Percentiles rank a stretch among this genome's conserved stretches.
These are phyloP conservation scores for Laburnicola sp. DNA, from an alignment of 2,329 filamentous ascomycete species.

Conservation along the genomic window DNA sequence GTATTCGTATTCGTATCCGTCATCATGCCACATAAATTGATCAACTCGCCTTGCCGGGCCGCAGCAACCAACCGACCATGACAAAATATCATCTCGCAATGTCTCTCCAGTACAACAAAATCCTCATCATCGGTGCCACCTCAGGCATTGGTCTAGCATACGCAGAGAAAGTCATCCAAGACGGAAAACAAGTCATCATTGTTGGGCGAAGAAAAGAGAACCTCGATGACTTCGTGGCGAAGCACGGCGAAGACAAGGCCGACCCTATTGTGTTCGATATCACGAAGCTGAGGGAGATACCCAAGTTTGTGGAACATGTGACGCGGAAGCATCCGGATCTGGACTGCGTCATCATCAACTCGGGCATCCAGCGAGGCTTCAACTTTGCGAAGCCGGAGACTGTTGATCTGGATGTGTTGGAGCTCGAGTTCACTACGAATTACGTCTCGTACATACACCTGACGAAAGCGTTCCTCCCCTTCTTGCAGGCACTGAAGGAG, in stretches of 20 bases:
- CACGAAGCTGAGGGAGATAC: constrained; percentile 53
- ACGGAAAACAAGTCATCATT: constrained; percentile 53
- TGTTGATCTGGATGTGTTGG: constrained; percentile 50
- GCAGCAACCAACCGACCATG: no score
- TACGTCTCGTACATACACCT: constrained; percentile 55
- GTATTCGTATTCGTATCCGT: no score
- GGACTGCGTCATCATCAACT: constrained; percentile 58
- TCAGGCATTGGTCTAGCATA: constrained; percentile 57
- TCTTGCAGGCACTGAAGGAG: constrained; percentile 51
- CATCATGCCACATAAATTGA: background rate
- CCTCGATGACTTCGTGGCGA: constrained; percentile 52
- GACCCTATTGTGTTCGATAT: constrained; percentile 55
- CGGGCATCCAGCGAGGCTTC: constrained; percentile 56
- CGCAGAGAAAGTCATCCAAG: constrained; percentile 53
- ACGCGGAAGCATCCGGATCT: constrained; percentile 54
- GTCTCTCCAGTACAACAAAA: constrained; percentile 56
- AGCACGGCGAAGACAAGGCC: constrained; percentile 53
- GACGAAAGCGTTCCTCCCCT: constrained; percentile 55
- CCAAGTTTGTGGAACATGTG: constrained; percentile 49
- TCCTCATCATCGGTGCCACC: constrained; percentile 59
- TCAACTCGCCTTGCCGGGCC: no score
- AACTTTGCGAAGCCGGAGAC: constrained; percentile 55
- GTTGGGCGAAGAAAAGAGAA: constrained; percentile 57
- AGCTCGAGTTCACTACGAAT: constrained; percentile 55
- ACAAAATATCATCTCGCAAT: constrained; percentile 37